Evolutionary conservation across 257 asterid genomes (phyloP).

Genomic region (Echium plantagineum): DNA sequence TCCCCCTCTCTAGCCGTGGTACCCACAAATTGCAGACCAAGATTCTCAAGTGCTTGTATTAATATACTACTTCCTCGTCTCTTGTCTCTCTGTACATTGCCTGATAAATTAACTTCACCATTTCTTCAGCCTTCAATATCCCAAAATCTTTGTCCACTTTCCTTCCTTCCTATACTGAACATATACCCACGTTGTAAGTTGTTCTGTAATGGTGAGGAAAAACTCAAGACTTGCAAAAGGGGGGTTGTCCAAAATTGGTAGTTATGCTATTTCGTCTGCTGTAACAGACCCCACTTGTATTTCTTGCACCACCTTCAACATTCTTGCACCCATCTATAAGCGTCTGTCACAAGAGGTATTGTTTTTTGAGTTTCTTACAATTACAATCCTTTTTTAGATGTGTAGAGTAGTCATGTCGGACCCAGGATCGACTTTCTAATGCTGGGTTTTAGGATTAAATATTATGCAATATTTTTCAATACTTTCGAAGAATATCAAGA

Average conservation of each 20-base stretch:
- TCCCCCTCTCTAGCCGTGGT: constrained; percentile 4
- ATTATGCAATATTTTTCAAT: no score
- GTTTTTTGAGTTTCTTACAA: background rate
- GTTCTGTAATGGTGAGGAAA: constrained; percentile 54
- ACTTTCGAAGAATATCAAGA: no score
- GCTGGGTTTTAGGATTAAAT: no score
- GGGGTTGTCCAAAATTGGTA: constrained; percentile 65
- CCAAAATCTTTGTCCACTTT: background rate
- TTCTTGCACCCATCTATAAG: constrained; percentile 94
- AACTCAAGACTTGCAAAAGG: constrained; percentile 32
- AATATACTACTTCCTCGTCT: background rate
- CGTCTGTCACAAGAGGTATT: constrained; percentile 61
- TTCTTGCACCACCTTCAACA: constrained; percentile 96
- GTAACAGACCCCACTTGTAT: constrained; percentile 64
- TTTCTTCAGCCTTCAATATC: background rate
- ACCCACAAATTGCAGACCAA: background rate
- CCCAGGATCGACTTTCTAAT: no score
- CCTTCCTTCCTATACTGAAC: background rate
- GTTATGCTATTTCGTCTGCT: constrained; percentile 73
- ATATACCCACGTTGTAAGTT: constrained; percentile 13
- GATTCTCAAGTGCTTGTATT: background rate
- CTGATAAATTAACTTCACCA: background rate
- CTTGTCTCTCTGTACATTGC: background rate
- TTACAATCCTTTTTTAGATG: background rate
- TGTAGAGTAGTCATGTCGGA: no score